Base-by-base conservation (phyloP, 2,329 filamentous ascomycete genomes). In the Helotiales sp. region DNA sequence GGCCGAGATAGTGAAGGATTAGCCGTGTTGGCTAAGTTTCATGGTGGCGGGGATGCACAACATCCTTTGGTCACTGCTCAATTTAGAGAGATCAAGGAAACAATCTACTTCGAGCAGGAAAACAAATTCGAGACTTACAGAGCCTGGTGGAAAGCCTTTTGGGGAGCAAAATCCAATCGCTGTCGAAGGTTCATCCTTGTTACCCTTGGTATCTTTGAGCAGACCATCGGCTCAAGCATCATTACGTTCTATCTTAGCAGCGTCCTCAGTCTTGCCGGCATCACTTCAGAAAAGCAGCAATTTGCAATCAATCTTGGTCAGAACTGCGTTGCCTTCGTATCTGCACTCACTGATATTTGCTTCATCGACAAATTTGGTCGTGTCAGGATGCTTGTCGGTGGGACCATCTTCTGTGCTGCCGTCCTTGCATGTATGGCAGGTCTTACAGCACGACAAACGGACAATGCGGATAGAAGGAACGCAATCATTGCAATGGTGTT, bases 1-100 rank as follows among this genome's bases (percentile, higher is more conserved):
- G 63, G 62, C 22, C 47, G 44, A 55, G 48, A 57, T 10, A 44
- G 55, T 15, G 63, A 65, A 51, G 67, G 65, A 34, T 15, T 34
- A 9, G 31, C 31, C 31, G 31, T 34, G 31, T 15, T 34, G 15
- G 31, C 31, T 15, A 34, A 34, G 31, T 34, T 34, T 15, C 31
- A 34, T 34, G 31, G 31, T 9, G 15, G 15, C 15, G 31, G 31
- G 9, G 31, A 34, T 34, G 31, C 9, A 9, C 9, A 34, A 34
- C 31, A 34, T 34, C 31, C 31, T 34, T 34, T 34, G 31, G 42
- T 46, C 15, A 33, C n/a, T 17, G 47, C 47, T 34, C 47, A 50
- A 13, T 50, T 50, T 30, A n/a, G 47, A 31, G 47, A 50, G 47
- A 50, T 50, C 30, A 50, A 50, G n/a, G 25, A 50, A 17, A 50